Evolutionary conservation across 805 yeast species (phyloP).

Genomic region (Tetrapisispora namnaoensis): DNA sequence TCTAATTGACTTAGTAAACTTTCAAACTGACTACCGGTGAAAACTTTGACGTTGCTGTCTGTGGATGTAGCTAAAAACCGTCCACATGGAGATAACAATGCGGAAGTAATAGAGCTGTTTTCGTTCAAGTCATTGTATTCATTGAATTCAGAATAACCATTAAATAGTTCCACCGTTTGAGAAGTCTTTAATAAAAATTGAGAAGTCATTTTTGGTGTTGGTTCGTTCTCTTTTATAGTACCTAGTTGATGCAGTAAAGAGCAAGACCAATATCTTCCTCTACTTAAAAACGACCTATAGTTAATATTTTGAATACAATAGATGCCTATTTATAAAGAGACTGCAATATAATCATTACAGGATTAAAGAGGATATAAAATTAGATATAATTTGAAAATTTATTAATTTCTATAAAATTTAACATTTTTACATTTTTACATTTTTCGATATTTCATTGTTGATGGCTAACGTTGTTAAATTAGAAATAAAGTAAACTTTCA

Average conservation of each 20-base stretch:
- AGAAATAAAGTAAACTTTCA: too few species aligned
- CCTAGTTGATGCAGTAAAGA: too few species aligned
- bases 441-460: background rate
- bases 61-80: constrained; percentile 28
- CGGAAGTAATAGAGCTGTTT: constrained; percentile 14
- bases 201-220: constrained; percentile 22
- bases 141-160: constrained; percentile 27
- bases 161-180: constrained; percentile 27
- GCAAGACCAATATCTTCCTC: too few species aligned
- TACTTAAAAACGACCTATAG: too few species aligned
- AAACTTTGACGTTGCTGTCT: constrained; percentile 19
- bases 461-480: background rate
- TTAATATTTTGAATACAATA: too few species aligned
- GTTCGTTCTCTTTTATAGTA: background rate
- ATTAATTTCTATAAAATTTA: too few species aligned
- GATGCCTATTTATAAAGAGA: too few species aligned
- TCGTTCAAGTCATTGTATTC: constrained; percentile 18
- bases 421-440: too few species aligned
- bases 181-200: constrained; percentile 29
- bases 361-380: too few species aligned
- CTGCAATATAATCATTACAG: too few species aligned
- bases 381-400: too few species aligned
- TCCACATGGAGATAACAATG: constrained; percentile 29
- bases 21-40: constrained; percentile 22
- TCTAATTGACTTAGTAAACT: constrained; percentile 18